These are phyloP conservation scores for Salvia splendens DNA, from an alignment of 257 asterid species.

Conservation along the genomic window DNA sequence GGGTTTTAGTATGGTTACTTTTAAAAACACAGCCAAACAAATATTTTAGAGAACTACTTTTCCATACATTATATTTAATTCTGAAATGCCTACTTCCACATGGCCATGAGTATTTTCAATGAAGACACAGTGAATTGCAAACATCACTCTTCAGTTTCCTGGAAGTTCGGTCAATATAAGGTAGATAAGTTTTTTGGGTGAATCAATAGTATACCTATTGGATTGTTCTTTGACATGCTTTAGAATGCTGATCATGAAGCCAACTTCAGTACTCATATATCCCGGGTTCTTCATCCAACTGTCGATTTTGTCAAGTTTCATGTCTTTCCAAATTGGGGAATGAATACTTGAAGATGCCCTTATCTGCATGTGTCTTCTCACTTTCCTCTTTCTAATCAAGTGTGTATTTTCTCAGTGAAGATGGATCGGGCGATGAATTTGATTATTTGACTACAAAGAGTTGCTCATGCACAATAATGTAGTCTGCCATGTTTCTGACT, in stretches of 20 bases:
- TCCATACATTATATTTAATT: neutral
- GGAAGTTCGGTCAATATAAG: no score
- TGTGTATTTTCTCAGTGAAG: slow-evolving; percentile 60
- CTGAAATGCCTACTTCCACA: neutral
- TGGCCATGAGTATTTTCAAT: slow-evolving; percentile 5
- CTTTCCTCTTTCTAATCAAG: slow-evolving; percentile 33
- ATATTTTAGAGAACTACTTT: neutral
- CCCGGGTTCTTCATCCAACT: neutral
- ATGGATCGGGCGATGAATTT: slow-evolving; percentile 78
- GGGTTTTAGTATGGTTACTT: neutral
- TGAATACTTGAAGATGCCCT: no score
- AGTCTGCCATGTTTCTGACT: slow-evolving; percentile 32
- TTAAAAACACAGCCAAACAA: neutral
- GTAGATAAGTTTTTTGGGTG: neutral
- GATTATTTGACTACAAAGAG: slow-evolving; percentile 52
- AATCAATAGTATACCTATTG: neutral
- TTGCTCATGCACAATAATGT: slow-evolving; percentile 89
- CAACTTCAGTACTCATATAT: neutral
- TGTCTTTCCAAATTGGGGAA: neutral
- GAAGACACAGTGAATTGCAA: neutral
- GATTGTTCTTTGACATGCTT: slow-evolving; percentile 6
- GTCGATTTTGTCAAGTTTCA: neutral
- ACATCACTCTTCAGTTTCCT: no score
- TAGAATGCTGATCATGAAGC: slow-evolving; percentile 5
- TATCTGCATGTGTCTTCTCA: neutral